These are phyloP conservation scores for Manihot esculenta DNA, from an alignment of 441 rosid species.

Conservation along the genomic window DNA sequence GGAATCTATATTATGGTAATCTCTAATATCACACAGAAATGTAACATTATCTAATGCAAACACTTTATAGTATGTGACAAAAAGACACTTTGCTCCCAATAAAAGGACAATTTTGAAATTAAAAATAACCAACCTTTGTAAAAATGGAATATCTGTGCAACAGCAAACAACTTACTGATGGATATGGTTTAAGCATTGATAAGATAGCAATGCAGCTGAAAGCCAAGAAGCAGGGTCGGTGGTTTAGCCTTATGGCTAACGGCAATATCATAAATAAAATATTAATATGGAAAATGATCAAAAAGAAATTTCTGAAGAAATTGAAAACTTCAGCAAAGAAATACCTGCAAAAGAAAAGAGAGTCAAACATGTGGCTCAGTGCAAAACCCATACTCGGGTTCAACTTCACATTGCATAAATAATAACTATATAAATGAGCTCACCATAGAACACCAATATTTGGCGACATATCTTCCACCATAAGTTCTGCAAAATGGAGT, in stretches of 20 bases:
- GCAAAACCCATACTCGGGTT: background rate
- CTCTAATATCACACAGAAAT: background rate
- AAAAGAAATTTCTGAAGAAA: slow-evolving; percentile 86
- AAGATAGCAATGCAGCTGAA: slow-evolving; percentile 77
- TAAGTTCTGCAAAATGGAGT: slow-evolving; percentile 57
- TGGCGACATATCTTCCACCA: slow-evolving; percentile 92
- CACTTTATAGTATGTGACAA: background rate
- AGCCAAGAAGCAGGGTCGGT: slow-evolving; percentile 93
- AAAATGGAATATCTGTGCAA: background rate
- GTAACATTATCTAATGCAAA: background rate
- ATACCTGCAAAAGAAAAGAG: slow-evolving; percentile 62
- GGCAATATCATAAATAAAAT: slow-evolving; percentile 81
- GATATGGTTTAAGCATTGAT: slow-evolving; percentile 90
- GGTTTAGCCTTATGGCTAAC: slow-evolving; percentile 80
- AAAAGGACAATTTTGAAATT: background rate
- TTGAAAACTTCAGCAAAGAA: slow-evolving; percentile 98
- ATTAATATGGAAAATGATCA: slow-evolving; percentile 87
- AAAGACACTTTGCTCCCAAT: background rate
- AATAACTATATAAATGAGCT: slow-evolving; percentile 30
- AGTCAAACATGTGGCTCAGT: slow-evolving; percentile 18
- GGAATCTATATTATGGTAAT: background rate
- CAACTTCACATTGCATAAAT: slow-evolving; percentile 4
- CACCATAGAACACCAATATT: slow-evolving; percentile 94
- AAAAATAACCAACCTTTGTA: background rate
- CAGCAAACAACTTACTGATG: slow-evolving; percentile 64